phyloP scores from a whole-genome alignment of 306 rosid genomes.

The Vachellia pachyceras region DNA sequence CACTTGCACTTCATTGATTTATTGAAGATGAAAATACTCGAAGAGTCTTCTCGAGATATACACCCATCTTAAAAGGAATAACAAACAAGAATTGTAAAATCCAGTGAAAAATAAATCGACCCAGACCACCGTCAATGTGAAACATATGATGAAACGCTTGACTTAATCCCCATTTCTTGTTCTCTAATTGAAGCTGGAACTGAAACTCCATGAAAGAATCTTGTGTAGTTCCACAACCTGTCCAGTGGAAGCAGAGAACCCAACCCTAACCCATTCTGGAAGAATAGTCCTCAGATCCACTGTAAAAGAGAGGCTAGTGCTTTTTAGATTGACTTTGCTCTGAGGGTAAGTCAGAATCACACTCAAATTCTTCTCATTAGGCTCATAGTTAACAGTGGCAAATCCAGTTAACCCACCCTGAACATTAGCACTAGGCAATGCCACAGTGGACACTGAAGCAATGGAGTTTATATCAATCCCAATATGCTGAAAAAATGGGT shows the following conservation, averaged over 20 bases:
- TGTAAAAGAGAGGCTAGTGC: not conserved
- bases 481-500: constrained; percentile 29
- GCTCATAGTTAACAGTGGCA: constrained; percentile 23
- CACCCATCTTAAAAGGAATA: not conserved
- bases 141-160: not conserved
- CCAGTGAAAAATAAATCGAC: not conserved
- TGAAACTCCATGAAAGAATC: constrained; percentile 51
- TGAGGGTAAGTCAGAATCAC: constrained; percentile 11
- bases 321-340: not conserved
- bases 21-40: not conserved
- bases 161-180: not conserved
- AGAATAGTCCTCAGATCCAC: constrained; percentile 26
- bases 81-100: not conserved
- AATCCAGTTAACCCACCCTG: constrained; percentile 39
- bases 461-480: constrained; percentile 30
- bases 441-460: constrained; percentile 16
- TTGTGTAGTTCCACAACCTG: constrained; percentile 45
- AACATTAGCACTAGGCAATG: constrained; percentile 40
- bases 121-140: not conserved
- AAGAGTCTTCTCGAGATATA: not conserved
- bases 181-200: constrained; percentile 29
- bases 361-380: not conserved
- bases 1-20: not conserved
- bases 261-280: constrained; percentile 55
- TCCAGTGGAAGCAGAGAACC: constrained; percentile 73